Percentiles rank a stretch among this genome's conserved stretches.
These are phyloP conservation scores for Pyricularia grisea DNA, from an alignment of 2,329 filamentous ascomycete genomes.

Conservation along the genomic window DNA sequence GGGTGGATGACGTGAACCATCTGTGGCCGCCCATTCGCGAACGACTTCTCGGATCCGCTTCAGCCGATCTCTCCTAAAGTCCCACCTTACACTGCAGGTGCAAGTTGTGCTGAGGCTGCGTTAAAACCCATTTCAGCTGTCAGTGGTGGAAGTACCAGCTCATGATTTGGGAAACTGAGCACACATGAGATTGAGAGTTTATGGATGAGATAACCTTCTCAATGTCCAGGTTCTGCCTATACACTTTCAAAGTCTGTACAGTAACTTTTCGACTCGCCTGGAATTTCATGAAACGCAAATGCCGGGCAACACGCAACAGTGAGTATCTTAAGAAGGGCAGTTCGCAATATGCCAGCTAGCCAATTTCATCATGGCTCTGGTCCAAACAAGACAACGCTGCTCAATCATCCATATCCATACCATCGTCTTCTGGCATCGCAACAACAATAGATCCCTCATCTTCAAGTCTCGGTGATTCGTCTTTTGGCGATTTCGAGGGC, in stretches of 20 bases:
- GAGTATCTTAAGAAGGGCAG: not conserved
- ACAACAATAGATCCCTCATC: conserved; percentile 4
- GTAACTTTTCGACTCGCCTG: not conserved
- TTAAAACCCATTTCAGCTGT: not conserved
- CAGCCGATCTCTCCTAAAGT: not conserved
- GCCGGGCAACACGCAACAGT: not conserved
- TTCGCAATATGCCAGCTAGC: not conserved
- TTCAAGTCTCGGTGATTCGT: not conserved
- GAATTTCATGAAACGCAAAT: not conserved
- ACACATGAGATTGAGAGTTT: not conserved
- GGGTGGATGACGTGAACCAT: conserved; percentile 1
- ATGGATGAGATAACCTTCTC: no score
- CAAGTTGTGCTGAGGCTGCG: not conserved
- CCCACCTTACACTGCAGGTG: not conserved
- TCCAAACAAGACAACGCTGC: not conserved
- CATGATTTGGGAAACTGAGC: not conserved
- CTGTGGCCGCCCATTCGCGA: not conserved
- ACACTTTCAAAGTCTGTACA: not conserved
- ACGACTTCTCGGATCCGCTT: not conserved
- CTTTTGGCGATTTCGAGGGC: not conserved
- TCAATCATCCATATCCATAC: conserved; percentile 5
- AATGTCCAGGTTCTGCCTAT: not conserved
- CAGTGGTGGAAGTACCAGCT: no score
- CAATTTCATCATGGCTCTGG: not conserved
- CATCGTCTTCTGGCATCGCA: conserved; percentile 1